Conservation (phyloP, 2,329 filamentous ascomycete species). For the Cadophora sp. region DNA sequence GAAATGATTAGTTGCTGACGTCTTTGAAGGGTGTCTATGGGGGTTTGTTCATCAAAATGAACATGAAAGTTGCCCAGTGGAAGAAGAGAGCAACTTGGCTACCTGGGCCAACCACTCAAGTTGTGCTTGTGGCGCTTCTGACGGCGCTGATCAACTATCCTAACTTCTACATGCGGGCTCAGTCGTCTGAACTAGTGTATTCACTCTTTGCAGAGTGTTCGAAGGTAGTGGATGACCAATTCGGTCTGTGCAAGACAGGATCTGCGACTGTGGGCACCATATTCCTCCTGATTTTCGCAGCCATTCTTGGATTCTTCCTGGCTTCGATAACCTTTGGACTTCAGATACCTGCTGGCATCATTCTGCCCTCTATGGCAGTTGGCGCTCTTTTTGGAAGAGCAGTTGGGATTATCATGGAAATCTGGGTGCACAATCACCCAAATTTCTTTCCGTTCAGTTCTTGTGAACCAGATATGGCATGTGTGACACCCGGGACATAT, state of each 20-base stretch:
- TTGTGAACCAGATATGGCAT: conserved; percentile 85
- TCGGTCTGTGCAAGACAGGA: conserved; percentile 89
- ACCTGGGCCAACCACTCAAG: conserved; percentile 79
- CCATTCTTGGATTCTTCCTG: conserved; percentile 83
- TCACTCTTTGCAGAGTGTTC: conserved; percentile 92
- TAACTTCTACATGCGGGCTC: conserved; percentile 94
- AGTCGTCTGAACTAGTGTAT: conserved; percentile 89
- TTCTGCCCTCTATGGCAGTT: conserved; percentile 94
- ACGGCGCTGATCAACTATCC: conserved; percentile 94
- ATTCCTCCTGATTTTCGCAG: conserved; percentile 80
- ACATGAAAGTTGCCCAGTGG: conserved; percentile 86
- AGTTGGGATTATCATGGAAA: conserved; percentile 86
- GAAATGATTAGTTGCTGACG: conserved; percentile 23
- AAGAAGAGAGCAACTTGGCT: conserved; percentile 71
- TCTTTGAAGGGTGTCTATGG: conserved; percentile 80
- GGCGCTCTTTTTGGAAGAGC: conserved; percentile 90
- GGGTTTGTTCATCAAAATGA: conserved; percentile 91
- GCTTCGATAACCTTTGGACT: conserved; percentile 90
- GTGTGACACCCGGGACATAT: conserved; percentile 93
- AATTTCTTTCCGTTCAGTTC: conserved; percentile 77
- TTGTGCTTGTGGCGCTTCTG: conserved; percentile 77
- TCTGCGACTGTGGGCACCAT: conserved; percentile 84
- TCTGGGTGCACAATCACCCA: conserved; percentile 82
- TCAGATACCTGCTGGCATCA: conserved; percentile 93
- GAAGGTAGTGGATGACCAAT: conserved; percentile 80